Evolutionary conservation across 2,329 filamentous ascomycete genomes (phyloP).

Genomic region (Trichoderma atroviride): DNA sequence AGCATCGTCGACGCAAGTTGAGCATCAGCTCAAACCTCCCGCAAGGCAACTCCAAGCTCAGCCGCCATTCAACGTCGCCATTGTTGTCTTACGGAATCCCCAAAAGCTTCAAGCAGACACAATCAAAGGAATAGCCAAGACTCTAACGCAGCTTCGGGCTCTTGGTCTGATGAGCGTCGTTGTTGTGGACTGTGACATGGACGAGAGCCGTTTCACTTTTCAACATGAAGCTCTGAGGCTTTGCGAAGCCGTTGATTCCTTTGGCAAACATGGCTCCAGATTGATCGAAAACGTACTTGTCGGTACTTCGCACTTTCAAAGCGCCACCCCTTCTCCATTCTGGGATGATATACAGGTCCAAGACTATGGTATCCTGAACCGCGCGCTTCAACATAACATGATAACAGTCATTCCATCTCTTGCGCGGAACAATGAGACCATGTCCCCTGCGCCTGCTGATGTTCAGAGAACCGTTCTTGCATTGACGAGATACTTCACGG

Average conservation of each 20-base stretch:
- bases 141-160: conserved; percentile 78
- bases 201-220: conserved; percentile 46
- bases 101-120: conserved; percentile 70
- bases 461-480: conserved; percentile 71
- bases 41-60: conserved; percentile 30
- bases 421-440: conserved; percentile 48
- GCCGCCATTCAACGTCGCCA: conserved; percentile 64
- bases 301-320: background rate
- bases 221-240: conserved; percentile 71
- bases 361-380: conserved; percentile 39
- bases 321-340: conserved; percentile 30
- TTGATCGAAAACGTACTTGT: conserved; percentile 57
- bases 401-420: conserved; percentile 46
- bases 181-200: conserved; percentile 71
- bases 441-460: conserved; percentile 45
- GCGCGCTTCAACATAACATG: conserved; percentile 39
- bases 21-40: conserved; percentile 35
- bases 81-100: conserved; percentile 80
- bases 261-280: conserved; percentile 68
- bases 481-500: conserved; percentile 74
- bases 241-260: conserved; percentile 71
- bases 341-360: conserved; percentile 37
- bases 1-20: conserved; percentile 41
- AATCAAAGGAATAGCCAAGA: conserved; percentile 76
- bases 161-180: conserved; percentile 82